Evolutionary conservation across 805 yeast species (phyloP).

Genomic region (Lachancea meyersii): DNA sequence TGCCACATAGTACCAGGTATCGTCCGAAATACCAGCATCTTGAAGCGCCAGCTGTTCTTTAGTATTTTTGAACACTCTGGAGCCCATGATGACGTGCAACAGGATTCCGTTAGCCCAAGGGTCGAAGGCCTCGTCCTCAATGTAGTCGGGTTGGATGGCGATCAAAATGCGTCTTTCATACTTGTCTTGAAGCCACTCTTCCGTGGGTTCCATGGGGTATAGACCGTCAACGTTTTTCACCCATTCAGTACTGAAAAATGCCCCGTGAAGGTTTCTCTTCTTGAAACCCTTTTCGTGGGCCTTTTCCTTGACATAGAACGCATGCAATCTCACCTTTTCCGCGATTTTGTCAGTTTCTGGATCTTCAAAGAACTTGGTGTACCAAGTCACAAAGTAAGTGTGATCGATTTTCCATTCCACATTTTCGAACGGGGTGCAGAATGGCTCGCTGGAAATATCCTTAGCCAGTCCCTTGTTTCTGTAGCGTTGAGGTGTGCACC

Average conservation of each 20-base stretch:
- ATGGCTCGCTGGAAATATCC: constrained; percentile 59
- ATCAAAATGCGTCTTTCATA: constrained; percentile 52
- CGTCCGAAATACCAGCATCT: constrained; percentile 42
- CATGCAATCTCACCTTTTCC: constrained; percentile 58
- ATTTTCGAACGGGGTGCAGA: constrained; percentile 73
- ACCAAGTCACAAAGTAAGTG: constrained; percentile 80
- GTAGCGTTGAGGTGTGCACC: constrained; percentile 80
- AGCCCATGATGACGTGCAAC: constrained; percentile 38
- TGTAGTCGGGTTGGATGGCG: constrained; percentile 66
- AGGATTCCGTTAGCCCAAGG: constrained; percentile 46
- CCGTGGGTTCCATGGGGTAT: constrained; percentile 53
- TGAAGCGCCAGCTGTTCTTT: constrained; percentile 39
- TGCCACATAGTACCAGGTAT: constrained; percentile 55
- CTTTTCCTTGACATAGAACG: constrained; percentile 56
- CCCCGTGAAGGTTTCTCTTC: constrained; percentile 37
- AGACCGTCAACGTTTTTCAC: constrained; percentile 53
- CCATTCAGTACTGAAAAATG: constrained; percentile 74
- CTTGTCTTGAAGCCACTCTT: constrained; percentile 57
- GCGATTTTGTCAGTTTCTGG: constrained; percentile 38
- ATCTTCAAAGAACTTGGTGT: constrained; percentile 49
- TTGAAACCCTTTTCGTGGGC: constrained; percentile 51
- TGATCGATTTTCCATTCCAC: constrained; percentile 49
- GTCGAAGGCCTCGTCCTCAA: constrained; percentile 61
- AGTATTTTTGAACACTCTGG: constrained; percentile 38
- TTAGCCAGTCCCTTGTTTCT: constrained; percentile 57